Base-by-base conservation (phyloP, 306 rosid genomes). In the Citrullus mucosospermus region DNA sequence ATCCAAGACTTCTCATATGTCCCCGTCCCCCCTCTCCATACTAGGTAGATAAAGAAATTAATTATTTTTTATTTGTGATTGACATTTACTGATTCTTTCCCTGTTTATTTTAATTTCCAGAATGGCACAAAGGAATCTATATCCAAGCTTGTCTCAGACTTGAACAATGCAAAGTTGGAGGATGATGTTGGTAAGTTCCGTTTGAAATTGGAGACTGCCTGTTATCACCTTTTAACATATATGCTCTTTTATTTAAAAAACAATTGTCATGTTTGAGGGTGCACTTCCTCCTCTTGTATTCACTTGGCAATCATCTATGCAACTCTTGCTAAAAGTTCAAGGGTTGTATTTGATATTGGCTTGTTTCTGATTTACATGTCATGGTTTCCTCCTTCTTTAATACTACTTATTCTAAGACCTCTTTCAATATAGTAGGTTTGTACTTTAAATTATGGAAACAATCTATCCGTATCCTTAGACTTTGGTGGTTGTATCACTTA, bases 121-220 rank as follows among this genome's bases (percentile, higher is more conserved):
- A 96, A 92, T 60, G 98, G 99, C 69, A 92, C 97, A 66, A 96
- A 91, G 83, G 98, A 96, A 76, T 90, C 96, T 38, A 89, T 92
- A 91, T 83, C 86, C 76, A 96, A 96, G 97, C 99, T 96, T 76
- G 82, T 96, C 67, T 54, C 97, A 32, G 99, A 96, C 87, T 88
- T 96, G 91, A 96, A 96, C 87, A 81, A 76, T 67, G 87, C 88
- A 17, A 91, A 87, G 68, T 86, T 96, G 91, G 99, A 96, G 90
- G 82, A 85, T 71, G 98, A 92, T 85, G 99, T 96, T 87, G 99
- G 99, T 96, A 84, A 87, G 97, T 82, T 55, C 15, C 78, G 13
- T 80, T 67, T 39, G 16, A 53, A 39, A 75, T 85, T 81, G 62
- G 78, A 73, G 78, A 51, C 65, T 70, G 71, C 59, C 8, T 4